Evolutionary conservation across 139 green algal genomes (phyloP).

Genomic region (Penium margaritaceum): DNA sequence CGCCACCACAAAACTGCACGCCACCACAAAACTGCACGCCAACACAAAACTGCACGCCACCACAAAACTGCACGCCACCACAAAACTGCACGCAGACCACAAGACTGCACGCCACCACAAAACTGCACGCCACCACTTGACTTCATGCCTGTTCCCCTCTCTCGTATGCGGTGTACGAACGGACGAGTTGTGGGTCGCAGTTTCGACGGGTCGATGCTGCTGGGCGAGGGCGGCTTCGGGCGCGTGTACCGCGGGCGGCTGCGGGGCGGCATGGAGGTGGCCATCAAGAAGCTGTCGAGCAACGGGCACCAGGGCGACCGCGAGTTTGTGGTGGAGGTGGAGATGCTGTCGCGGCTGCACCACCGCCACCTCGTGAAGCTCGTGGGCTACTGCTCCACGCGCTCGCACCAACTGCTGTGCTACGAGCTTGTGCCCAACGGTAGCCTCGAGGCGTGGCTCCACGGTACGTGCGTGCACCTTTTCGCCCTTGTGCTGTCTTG

Average conservation of each 20-base stretch:
- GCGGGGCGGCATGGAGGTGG: constrained; percentile 22
- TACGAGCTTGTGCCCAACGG: constrained; percentile 42
- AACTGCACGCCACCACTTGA: too few species aligned
- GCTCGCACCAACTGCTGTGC: constrained; percentile 35
- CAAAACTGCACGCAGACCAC: too few species aligned
- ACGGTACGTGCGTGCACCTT: constrained; percentile 14
- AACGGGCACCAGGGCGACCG: constrained; percentile 32
- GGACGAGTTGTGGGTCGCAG: too few species aligned
- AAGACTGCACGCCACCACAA: too few species aligned
- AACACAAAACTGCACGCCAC: too few species aligned
- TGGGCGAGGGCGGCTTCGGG: constrained; percentile 35
- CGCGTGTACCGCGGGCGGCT: constrained; percentile 11
- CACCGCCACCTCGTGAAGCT: constrained; percentile 46
- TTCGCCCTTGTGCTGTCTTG: not conserved
- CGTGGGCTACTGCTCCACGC: constrained; percentile 29
- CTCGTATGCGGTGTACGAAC: too few species aligned
- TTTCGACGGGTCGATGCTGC: too few species aligned
- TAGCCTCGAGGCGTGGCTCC: constrained; percentile 24
- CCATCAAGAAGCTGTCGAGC: constrained; percentile 29
- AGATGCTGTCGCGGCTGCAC: constrained; percentile 45
- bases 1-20: too few species aligned
- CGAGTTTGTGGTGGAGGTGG: constrained; percentile 46
- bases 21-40: too few species aligned
- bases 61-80: too few species aligned
- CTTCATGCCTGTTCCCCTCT: too few species aligned